Conservation (phyloP, 2,329 filamentous ascomycete species). For the Aspergillus oerlinghausenensis region DNA sequence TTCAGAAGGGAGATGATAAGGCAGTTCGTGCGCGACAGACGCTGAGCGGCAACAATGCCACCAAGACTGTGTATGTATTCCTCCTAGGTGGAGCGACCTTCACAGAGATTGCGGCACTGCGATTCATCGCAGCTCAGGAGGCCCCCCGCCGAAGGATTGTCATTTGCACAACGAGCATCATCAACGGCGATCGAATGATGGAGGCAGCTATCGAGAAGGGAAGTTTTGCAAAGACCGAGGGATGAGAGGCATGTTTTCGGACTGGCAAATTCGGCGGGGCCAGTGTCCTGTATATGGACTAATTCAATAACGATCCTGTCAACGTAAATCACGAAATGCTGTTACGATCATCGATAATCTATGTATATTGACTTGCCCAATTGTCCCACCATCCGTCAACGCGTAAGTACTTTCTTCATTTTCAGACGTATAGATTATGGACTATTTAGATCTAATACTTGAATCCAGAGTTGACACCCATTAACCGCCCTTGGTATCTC, state of each 20-base stretch:
- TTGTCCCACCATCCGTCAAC: background rate
- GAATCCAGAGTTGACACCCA: conserved; percentile 61
- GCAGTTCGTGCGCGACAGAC: conserved; percentile 81
- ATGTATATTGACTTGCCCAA: background rate
- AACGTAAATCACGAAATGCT: background rate
- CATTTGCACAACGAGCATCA: conserved; percentile 86
- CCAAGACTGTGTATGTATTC: conserved; percentile 91
- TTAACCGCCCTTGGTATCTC: conserved; percentile 69
- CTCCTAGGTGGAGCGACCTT: conserved; percentile 97
- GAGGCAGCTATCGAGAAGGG: conserved; percentile 73
- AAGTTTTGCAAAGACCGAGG: conserved; percentile 48
- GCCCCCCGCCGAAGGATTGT: conserved; percentile 76
- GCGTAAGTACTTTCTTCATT: background rate
- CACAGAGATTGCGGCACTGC: conserved; percentile 87
- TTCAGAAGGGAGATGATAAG: conserved; percentile 89
- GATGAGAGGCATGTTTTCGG: conserved; percentile 3
- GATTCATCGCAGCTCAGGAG: conserved; percentile 84
- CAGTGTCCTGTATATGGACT: background rate
- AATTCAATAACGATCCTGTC: background rate
- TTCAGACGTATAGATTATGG: background rate
- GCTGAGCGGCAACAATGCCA: conserved; percentile 67
- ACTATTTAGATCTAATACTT: conserved; percentile 23
- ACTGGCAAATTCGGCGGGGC: background rate
- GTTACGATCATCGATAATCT: background rate
- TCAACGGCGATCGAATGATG: conserved; percentile 87